phyloP scores from a whole-genome alignment of 2,329 filamentous ascomycete genomes.

The Sarocladium brachiariae region DNA sequence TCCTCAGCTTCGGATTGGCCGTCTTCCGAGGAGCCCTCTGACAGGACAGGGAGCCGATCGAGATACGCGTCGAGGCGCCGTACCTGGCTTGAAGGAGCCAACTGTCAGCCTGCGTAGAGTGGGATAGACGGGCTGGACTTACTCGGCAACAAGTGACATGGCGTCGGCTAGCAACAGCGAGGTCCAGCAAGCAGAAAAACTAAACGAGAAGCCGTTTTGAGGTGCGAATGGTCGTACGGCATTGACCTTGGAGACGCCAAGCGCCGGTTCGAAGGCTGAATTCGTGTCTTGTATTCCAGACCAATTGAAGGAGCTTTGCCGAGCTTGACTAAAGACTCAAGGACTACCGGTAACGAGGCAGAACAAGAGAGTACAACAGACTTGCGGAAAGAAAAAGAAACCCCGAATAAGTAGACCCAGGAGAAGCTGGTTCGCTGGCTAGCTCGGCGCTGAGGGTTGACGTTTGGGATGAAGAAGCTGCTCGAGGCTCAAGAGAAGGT shows the following conservation, averaged over 20 bases:
- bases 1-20: conserved; percentile 29
- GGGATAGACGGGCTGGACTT: conserved; percentile 19
- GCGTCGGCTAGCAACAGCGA: background rate
- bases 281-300: too few species aligned
- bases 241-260: conserved; percentile 7
- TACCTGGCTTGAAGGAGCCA: conserved; percentile 42
- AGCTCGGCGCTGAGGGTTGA: too few species aligned
- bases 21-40: conserved; percentile 34
- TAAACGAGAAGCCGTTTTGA: background rate
- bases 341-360: too few species aligned
- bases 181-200: conserved; percentile 6
- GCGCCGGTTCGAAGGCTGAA: too few species aligned
- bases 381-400: too few species aligned
- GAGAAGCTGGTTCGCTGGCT: too few species aligned
- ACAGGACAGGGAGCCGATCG: conserved; percentile 46
- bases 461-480: background rate
- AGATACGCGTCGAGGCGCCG: conserved; percentile 58
- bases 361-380: too few species aligned
- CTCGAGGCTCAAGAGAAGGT: conserved; percentile 1
- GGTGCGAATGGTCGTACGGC: background rate
- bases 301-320: too few species aligned
- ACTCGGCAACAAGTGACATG: conserved; percentile 45
- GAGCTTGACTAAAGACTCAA: too few species aligned
- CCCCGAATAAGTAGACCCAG: too few species aligned
- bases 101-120: background rate